phyloP scores from a whole-genome alignment of 2,329 filamentous ascomycete genomes.

The Apiospora rasikravindrae region DNA sequence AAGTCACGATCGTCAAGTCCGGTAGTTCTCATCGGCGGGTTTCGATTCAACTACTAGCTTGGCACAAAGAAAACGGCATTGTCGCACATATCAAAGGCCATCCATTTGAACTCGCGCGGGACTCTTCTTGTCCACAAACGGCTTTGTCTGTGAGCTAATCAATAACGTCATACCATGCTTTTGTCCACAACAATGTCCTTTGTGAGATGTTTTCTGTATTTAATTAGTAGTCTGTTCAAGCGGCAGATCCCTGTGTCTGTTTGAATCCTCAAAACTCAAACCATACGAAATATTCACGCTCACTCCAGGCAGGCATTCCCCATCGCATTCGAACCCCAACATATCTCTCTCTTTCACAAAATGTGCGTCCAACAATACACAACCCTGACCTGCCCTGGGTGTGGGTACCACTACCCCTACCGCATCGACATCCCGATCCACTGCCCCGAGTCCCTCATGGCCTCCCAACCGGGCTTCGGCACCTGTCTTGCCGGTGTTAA shows the following conservation, averaged over 20 bases:
- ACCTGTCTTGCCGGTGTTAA: background rate
- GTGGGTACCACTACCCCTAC: background rate
- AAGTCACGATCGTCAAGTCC: background rate
- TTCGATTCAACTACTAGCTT: too few relatives aligned
- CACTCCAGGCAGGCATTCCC: background rate
- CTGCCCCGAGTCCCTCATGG: background rate
- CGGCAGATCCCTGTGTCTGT: background rate
- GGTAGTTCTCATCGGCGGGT: constrained; percentile 1
- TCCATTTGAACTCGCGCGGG: too few relatives aligned
- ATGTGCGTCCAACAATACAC: background rate
- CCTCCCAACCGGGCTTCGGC: background rate
- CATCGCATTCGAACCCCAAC: background rate
- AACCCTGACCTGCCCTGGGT: background rate
- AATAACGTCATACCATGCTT: background rate
- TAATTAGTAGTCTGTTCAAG: too few relatives aligned
- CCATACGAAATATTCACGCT: background rate
- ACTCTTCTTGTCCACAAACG: background rate
- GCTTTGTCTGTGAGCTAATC: background rate
- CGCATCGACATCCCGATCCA: background rate
- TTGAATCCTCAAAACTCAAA: background rate
- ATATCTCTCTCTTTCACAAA: background rate
- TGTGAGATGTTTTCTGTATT: background rate
- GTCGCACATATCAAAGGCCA: background rate
- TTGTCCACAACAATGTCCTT: background rate
- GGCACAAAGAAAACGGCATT: background rate